Evolutionary conservation across 2,329 filamentous ascomycete species (phyloP).

Genomic region (Boeremia exigua): DNA sequence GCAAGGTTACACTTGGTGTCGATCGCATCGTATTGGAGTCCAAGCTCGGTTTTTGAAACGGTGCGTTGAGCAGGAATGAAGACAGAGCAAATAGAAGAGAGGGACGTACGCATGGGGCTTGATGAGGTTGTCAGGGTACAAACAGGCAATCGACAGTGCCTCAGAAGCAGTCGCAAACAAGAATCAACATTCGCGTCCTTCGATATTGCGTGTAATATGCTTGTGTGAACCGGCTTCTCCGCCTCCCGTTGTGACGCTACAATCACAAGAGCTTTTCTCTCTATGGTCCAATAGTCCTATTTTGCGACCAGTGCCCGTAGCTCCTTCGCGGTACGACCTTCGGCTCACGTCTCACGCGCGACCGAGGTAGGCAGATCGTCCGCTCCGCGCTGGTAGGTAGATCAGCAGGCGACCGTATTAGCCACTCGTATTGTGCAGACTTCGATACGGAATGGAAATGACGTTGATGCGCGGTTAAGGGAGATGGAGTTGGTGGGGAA

Average conservation of each 20-base stretch:
- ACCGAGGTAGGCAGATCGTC: constrained; percentile 10
- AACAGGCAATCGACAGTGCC: constrained; percentile 4
- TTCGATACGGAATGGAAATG: constrained; percentile 16
- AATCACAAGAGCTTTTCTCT: neutral
- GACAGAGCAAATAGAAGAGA: constrained; percentile 1
- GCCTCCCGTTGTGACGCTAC: constrained; percentile 1
- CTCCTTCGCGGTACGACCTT: constrained; percentile 2
- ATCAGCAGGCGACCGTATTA: neutral
- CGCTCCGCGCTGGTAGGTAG: neutral
- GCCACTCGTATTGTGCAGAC: constrained; percentile 8
- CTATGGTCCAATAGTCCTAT: neutral
- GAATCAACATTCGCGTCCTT: neutral
- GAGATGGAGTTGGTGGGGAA: constrained; percentile 3
- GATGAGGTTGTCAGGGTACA: neutral
- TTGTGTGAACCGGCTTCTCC: constrained; percentile 15
- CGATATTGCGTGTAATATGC: neutral
- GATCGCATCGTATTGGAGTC: constrained; percentile 12
- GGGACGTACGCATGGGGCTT: neutral
- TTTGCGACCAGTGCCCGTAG: neutral
- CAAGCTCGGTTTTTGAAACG: constrained; percentile 12
- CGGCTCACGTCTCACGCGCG: neutral
- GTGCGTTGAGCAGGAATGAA: constrained; percentile 8
- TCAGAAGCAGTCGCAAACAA: neutral
- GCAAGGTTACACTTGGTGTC: constrained; percentile 14
- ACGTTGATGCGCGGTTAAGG: constrained; percentile 13